phyloP scores from a whole-genome alignment of 202 grass and related monocot genomes.

The Hordeum pubiflorum region DNA sequence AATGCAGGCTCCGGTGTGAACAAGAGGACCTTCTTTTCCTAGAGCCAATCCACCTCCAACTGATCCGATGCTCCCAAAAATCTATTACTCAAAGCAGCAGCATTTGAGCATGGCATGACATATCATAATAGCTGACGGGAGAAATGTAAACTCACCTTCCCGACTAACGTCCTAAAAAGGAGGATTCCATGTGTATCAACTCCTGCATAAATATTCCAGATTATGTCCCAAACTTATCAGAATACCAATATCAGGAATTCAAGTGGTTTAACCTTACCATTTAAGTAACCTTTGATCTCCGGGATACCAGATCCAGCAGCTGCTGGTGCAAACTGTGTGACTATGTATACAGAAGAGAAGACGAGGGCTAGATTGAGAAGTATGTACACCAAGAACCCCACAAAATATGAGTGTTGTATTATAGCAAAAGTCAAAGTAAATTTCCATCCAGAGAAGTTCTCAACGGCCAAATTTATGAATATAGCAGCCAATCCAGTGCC shows the following conservation, averaged over 20 bases:
- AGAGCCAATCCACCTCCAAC: slow-evolving; percentile 96
- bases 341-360: slow-evolving; percentile 85
- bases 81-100: slow-evolving; percentile 46
- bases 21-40: slow-evolving; percentile 99
- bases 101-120: slow-evolving; percentile 34
- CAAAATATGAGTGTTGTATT: slow-evolving; percentile 95
- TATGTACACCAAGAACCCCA: slow-evolving; percentile 78
- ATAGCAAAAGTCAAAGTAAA: slow-evolving; percentile 83
- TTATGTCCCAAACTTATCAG: slow-evolving; percentile 1
- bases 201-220: slow-evolving; percentile 50
- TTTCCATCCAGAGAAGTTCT: slow-evolving; percentile 99
- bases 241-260: slow-evolving; percentile 2
- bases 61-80: slow-evolving; percentile 98
- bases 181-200: slow-evolving; percentile 97
- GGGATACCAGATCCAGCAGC: slow-evolving; percentile 99
- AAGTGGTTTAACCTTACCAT: slow-evolving; percentile 50
- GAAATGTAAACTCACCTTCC: slow-evolving; percentile 51
- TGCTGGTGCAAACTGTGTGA: slow-evolving; percentile 89
- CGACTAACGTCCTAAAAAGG: slow-evolving; percentile 95
- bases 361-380: slow-evolving; percentile 84
- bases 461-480: slow-evolving; percentile 96
- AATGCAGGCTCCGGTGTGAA: slow-evolving; percentile 98
- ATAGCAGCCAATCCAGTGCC: slow-evolving; percentile 96
- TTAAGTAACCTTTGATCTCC: slow-evolving; percentile 99
- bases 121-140: slow-evolving; percentile 27